Percentiles rank a stretch among this genome's conserved stretches.
Conservation (phyloP, 2,329 filamentous ascomycete genomes). For the Fusarium haematococcum region DNA sequence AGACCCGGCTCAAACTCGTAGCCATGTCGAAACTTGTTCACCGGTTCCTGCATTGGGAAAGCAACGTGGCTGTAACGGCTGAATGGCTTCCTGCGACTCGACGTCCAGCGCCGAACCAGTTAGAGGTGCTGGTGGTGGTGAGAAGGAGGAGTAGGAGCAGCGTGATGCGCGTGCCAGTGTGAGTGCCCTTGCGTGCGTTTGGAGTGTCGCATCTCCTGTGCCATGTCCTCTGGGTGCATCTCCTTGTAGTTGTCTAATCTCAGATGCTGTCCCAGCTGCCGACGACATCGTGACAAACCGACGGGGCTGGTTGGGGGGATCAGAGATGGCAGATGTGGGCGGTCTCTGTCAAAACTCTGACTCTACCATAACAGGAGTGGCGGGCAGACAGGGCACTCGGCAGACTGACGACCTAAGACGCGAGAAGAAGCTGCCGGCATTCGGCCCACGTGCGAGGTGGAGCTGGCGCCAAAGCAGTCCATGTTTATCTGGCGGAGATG, state of each 20-base stretch:
- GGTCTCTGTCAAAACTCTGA: not conserved
- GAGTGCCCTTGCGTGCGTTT: not conserved
- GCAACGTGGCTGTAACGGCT: slow-evolving; percentile 40
- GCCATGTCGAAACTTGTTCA: slow-evolving; percentile 42
- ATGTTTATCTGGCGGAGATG: slow-evolving; percentile 19
- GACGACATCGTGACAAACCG: not conserved
- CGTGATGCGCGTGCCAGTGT: not conserved
- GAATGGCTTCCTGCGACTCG: slow-evolving; percentile 15
- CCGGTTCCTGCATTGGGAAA: slow-evolving; percentile 51
- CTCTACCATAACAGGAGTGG: not conserved
- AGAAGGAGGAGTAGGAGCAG: not conserved
- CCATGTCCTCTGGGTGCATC: not conserved
- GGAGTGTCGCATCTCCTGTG: slow-evolving; percentile 2
- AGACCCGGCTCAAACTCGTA: slow-evolving; percentile 36
- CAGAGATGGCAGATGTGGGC: not conserved
- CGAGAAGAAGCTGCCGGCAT: slow-evolving; percentile 39
- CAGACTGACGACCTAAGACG: not conserved
- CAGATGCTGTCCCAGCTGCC: not conserved
- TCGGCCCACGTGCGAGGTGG: slow-evolving; percentile 44
- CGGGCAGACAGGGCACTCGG: not conserved
- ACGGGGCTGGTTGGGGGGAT: slow-evolving; percentile 1
- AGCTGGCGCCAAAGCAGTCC: slow-evolving; percentile 21
- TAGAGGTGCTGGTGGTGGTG: not conserved
- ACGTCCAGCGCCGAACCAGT: slow-evolving; percentile 7
- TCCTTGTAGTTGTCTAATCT: not conserved